Conservation (phyloP, 352 stramenopile species). For the Nothophytophthora sp. region DNA sequence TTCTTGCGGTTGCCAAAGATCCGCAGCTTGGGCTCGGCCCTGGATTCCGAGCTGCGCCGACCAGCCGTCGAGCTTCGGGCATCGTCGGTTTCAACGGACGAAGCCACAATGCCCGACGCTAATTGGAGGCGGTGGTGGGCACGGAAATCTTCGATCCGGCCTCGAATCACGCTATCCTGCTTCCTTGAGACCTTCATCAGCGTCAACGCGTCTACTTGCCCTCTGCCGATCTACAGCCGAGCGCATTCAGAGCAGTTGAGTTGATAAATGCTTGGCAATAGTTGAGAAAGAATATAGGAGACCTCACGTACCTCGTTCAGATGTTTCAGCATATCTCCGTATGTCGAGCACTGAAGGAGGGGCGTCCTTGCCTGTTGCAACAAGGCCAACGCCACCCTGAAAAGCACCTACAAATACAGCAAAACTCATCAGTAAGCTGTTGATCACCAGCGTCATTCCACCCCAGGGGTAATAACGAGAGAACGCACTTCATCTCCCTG, state of each 20-base stretch:
- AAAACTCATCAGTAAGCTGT: constrained; percentile 3
- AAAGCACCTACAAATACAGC: constrained; percentile 53
- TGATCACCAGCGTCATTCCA: neutral
- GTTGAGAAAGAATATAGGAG: too few relatives aligned
- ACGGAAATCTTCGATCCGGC: constrained; percentile 82
- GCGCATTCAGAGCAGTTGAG: neutral
- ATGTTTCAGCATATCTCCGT: constrained; percentile 79
- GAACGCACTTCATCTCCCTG: constrained; percentile 70
- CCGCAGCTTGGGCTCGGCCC: constrained; percentile 50
- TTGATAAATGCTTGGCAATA: neutral
- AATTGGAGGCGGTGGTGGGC: constrained; percentile 82
- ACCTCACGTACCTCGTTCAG: constrained; percentile 79
- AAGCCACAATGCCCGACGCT: constrained; percentile 78
- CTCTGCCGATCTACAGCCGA: constrained; percentile 52
- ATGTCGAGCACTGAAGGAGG: constrained; percentile 62
- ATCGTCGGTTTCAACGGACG: constrained; percentile 54
- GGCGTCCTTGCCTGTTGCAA: constrained; percentile 62
- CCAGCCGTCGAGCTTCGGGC: constrained; percentile 26
- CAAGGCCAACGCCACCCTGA: constrained; percentile 72
- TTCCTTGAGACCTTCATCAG: constrained; percentile 57
- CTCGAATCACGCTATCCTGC: constrained; percentile 68
- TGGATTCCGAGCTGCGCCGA: constrained; percentile 37
- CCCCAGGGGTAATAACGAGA: neutral
- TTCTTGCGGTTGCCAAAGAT: constrained; percentile 65
- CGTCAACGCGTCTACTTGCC: constrained; percentile 38